Evolutionary conservation across 257 asterid genomes (phyloP).

Genomic region (Craterostigma plantagineum): DNA sequence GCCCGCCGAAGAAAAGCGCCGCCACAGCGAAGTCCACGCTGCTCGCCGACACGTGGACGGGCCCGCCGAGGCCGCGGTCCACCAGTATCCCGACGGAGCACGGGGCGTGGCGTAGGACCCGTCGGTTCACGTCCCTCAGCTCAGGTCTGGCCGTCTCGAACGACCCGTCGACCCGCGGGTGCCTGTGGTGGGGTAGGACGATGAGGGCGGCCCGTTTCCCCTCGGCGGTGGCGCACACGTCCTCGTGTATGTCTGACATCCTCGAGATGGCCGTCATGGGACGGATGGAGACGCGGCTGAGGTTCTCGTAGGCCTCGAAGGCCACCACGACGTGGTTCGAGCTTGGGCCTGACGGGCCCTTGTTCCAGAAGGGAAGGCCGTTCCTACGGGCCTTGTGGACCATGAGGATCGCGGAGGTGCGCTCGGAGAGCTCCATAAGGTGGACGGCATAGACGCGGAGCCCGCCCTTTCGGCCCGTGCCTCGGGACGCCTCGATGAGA

Average conservation of each 20-base stretch:
- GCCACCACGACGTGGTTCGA: neutral
- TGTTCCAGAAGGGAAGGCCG: neutral
- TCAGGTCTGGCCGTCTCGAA: neutral
- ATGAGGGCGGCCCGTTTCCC: neutral
- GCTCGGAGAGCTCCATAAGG: constrained; percentile 1
- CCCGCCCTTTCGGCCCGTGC: neutral
- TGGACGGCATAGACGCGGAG: neutral
- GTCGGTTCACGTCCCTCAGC: neutral
- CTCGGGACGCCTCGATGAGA: neutral
- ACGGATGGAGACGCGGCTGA: neutral
- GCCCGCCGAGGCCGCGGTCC: neutral
- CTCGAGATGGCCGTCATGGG: neutral
- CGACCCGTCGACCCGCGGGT: neutral
- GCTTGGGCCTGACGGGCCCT: neutral
- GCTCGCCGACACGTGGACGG: neutral
- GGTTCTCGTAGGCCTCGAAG: constrained; percentile 1
- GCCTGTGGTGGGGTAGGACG: neutral
- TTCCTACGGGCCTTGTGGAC: neutral
- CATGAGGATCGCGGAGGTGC: neutral
- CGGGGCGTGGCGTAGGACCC: neutral
- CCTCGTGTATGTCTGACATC: neutral
- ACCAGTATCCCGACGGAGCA: neutral
- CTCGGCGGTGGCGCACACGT: neutral
- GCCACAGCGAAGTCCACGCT: neutral
- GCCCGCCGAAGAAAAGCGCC: neutral